Percentiles rank a stretch among this genome's conserved stretches.
Conservation (phyloP, 2,329 filamentous ascomycete genomes). For the Bipolaris victoriae region DNA sequence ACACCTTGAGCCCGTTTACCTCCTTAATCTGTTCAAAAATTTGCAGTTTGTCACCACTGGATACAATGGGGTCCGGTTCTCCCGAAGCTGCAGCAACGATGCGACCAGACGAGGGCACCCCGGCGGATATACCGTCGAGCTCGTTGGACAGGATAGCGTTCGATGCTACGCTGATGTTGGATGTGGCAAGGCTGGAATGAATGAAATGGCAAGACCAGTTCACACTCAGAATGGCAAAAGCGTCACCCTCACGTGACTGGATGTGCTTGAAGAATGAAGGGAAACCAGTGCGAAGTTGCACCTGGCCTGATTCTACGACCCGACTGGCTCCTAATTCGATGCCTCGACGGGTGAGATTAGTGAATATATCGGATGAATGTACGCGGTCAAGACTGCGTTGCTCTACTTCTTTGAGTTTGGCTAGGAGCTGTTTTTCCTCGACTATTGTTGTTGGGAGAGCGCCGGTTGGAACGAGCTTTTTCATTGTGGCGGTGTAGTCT, state of each 20-base stretch:
- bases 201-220: conserved; percentile 58
- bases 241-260: conserved; percentile 10
- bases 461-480: conserved; percentile 32
- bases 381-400: conserved; percentile 51
- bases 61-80: conserved; percentile 35
- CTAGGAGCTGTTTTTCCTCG: conserved; percentile 49
- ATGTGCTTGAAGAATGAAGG: conserved; percentile 38
- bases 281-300: conserved; percentile 50
- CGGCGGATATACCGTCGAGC: conserved; percentile 24
- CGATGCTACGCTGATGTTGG: background rate
- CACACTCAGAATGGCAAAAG: conserved; percentile 52
- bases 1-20: conserved; percentile 39
- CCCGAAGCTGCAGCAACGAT: conserved; percentile 14
- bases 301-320: conserved; percentile 37
- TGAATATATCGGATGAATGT: conserved; percentile 49
- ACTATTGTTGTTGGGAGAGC: conserved; percentile 36
- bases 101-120: conserved; percentile 23
- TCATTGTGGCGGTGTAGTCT: conserved; percentile 48
- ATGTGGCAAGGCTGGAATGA: conserved; percentile 29
- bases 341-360: conserved; percentile 41
- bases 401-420: conserved; percentile 48
- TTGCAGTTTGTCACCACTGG: conserved; percentile 51
- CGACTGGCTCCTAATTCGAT: conserved; percentile 34
- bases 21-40: conserved; percentile 28
- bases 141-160: conserved; percentile 30